Evolutionary conservation across 352 stramenopile genomes (phyloP).

Genomic region (Pythium sukuiense): DNA sequence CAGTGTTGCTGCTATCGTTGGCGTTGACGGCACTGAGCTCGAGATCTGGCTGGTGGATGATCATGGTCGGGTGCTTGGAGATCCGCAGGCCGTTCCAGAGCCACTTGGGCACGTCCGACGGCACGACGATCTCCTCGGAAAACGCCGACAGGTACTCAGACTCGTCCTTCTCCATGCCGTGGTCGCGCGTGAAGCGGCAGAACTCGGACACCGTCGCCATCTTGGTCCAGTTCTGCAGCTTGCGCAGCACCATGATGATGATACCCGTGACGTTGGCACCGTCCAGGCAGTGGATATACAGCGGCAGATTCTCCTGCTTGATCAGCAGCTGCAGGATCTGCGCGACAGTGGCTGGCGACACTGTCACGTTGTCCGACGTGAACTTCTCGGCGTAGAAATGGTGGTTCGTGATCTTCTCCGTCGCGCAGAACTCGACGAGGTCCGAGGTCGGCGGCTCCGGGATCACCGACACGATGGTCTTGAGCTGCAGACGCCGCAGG

Average conservation of each 20-base stretch:
- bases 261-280: constrained; percentile 86
- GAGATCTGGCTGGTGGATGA: constrained; percentile 77
- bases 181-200: constrained; percentile 85
- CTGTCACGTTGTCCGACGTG: constrained; percentile 85
- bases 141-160: constrained; percentile 82
- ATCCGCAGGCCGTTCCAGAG: constrained; percentile 85
- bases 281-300: constrained; percentile 89
- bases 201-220: constrained; percentile 82
- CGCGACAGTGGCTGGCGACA: constrained; percentile 66
- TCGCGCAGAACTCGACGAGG: constrained; percentile 66
- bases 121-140: constrained; percentile 83
- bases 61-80: constrained; percentile 86
- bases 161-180: constrained; percentile 87
- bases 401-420: constrained; percentile 69
- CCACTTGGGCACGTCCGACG: constrained; percentile 70
- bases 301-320: constrained; percentile 71
- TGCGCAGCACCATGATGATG: constrained; percentile 86
- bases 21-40: constrained; percentile 38
- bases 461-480: constrained; percentile 80
- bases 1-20: constrained; percentile 33
- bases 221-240: constrained; percentile 89
- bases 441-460: constrained; percentile 78
- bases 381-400: constrained; percentile 89
- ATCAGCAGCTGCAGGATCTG: constrained; percentile 81
- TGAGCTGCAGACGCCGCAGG: constrained; percentile 65